Conservation (phyloP, 2,329 filamentous ascomycete genomes). For the Chrysosphaeria jannelii region DNA sequence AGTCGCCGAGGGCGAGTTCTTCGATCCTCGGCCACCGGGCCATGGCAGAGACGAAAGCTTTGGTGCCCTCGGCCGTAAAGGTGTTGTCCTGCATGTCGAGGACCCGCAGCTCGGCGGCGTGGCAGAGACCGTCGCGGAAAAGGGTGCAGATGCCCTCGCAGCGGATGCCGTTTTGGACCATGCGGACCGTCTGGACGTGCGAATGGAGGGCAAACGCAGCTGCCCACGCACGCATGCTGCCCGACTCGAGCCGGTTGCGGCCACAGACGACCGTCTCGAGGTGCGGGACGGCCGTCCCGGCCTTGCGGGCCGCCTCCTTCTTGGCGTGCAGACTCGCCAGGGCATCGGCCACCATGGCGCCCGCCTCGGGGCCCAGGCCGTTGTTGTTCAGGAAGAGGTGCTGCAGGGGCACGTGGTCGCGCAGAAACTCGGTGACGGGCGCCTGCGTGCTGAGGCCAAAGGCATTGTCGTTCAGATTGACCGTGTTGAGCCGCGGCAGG, state of each 20-base stretch:
- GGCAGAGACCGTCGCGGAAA: slow-evolving; percentile 45
- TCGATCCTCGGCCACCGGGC: slow-evolving; percentile 42
- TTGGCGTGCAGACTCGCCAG: slow-evolving; percentile 55
- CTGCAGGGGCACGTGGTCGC: slow-evolving; percentile 63
- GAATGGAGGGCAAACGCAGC: slow-evolving; percentile 58
- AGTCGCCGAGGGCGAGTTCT: slow-evolving; percentile 76
- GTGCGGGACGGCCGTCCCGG: slow-evolving; percentile 28
- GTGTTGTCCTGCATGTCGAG: slow-evolving; percentile 95
- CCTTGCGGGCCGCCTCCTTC: slow-evolving; percentile 42
- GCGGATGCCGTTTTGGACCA: slow-evolving; percentile 95
- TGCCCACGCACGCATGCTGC: slow-evolving; percentile 83
- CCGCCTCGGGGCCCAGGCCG: slow-evolving; percentile 73
- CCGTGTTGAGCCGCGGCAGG: slow-evolving; percentile 58
- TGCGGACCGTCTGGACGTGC: slow-evolving; percentile 62
- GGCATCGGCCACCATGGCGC: slow-evolving; percentile 66
- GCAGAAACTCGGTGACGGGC: slow-evolving; percentile 74
- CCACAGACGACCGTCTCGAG: slow-evolving; percentile 95
- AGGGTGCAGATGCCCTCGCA: slow-evolving; percentile 72
- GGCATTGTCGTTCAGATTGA: slow-evolving; percentile 94
- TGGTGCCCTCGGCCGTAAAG: slow-evolving; percentile 57
- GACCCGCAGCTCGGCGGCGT: slow-evolving; percentile 36
- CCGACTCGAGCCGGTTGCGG: slow-evolving; percentile 82
- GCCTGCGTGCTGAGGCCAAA: slow-evolving; percentile 90
- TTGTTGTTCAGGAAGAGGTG: slow-evolving; percentile 97
- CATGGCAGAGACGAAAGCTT: slow-evolving; percentile 45